phyloP scores from a whole-genome alignment of 805 yeast species.

The Kodamaea neixiangensis region DNA sequence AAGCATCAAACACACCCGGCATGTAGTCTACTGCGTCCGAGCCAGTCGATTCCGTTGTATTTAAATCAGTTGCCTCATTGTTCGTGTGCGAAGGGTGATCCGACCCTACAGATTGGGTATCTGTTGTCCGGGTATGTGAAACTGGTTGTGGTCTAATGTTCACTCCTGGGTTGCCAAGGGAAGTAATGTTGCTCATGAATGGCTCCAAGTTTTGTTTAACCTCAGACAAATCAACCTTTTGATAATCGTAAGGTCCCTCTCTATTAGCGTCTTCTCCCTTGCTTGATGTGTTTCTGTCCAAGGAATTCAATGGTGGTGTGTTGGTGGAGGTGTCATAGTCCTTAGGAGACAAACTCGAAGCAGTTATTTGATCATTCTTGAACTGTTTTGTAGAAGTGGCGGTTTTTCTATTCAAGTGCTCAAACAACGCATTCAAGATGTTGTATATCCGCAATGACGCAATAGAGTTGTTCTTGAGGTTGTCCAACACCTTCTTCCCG shows the following conservation, averaged over 20 bases:
- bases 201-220: constrained; percentile 5
- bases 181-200: constrained; percentile 3
- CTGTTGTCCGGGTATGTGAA: not conserved
- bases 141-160: not conserved
- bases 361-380: constrained; percentile 4
- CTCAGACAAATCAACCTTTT: not conserved
- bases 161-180: not conserved
- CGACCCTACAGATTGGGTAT: not conserved
- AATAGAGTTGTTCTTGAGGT: constrained; percentile 69
- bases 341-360: constrained; percentile 14
- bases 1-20: constrained; percentile 82
- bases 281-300: constrained; percentile 28
- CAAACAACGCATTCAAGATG: constrained; percentile 76
- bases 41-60: not conserved
- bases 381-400: constrained; percentile 42
- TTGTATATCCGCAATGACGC: constrained; percentile 82
- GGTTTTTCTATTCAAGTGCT: constrained; percentile 72
- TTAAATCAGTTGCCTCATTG: not conserved
- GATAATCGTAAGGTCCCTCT: not conserved
- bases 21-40: constrained; percentile 45
- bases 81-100: not conserved
- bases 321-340: constrained; percentile 17
- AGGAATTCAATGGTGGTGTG: constrained; percentile 27
- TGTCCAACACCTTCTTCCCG: constrained; percentile 73
- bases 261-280: not conserved